phyloP scores from a whole-genome alignment of 139 green algal genomes.

The Picocystis salinarum region DNA sequence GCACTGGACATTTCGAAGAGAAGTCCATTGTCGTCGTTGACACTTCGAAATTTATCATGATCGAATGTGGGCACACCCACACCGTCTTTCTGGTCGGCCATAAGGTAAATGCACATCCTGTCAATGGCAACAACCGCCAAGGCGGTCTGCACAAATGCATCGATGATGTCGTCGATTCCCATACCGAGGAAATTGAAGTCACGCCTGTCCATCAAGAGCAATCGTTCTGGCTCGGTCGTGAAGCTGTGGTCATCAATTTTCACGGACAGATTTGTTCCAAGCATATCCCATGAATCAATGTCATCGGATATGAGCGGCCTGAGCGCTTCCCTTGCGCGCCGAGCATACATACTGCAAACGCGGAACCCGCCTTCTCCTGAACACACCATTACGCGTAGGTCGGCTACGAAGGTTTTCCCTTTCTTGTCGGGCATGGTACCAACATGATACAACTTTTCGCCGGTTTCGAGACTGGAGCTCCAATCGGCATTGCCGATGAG shows the following conservation, averaged over 20 bases:
- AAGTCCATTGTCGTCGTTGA: too few relatives aligned
- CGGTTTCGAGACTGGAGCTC: constrained; percentile 8
- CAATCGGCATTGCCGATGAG: constrained; percentile 13
- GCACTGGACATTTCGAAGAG: too few relatives aligned
- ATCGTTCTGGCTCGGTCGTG: constrained; percentile 11
- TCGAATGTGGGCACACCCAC: too few relatives aligned
- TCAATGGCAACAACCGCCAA: constrained; percentile 14
- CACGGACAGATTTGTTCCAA: constrained; percentile 15
- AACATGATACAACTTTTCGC: constrained; percentile 10
- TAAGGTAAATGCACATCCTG: constrained; percentile 10
- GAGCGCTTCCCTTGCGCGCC: constrained; percentile 8
- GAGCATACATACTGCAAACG: constrained; percentile 12
- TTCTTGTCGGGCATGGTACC: constrained; percentile 13
- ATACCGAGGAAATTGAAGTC: constrained; percentile 15
- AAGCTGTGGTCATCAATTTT: constrained; percentile 15
- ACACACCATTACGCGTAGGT: constrained; percentile 11
- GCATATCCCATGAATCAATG: constrained; percentile 13
- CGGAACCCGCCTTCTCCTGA: constrained; percentile 10
- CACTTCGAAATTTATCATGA: too few relatives aligned
- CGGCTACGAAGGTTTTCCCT: constrained; percentile 12
- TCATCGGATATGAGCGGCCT: constrained; percentile 7
- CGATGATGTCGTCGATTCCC: constrained; percentile 13
- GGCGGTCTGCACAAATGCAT: constrained; percentile 15
- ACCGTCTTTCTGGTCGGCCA: constrained; percentile 12
- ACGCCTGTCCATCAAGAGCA: constrained; percentile 14